phyloP scores from a whole-genome alignment of 108 stramenopile species.

The Nitzschia sp. region DNA sequence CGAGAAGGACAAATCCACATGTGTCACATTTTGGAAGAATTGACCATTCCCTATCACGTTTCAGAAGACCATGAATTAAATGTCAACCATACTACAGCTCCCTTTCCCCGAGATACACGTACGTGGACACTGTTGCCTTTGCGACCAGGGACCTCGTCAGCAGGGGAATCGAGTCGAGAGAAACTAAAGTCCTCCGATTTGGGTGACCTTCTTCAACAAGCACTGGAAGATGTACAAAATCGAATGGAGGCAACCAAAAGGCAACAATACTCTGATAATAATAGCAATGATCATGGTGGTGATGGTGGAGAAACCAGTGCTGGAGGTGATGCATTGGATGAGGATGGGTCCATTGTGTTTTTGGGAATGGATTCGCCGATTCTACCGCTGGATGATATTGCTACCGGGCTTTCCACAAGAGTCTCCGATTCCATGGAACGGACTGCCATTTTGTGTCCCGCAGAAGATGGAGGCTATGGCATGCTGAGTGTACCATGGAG shows the following conservation, averaged over 20 bases:
- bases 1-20: constrained; percentile 37
- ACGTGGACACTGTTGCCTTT: constrained; percentile 25
- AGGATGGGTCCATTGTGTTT: constrained; percentile 56
- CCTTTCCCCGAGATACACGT: not conserved
- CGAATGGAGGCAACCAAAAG: constrained; percentile 4
- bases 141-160: constrained; percentile 2
- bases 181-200: constrained; percentile 56
- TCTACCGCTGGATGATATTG: constrained; percentile 69
- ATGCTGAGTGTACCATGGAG: constrained; percentile 68
- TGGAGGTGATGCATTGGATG: constrained; percentile 1
- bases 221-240: constrained; percentile 46
- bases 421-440: not conserved
- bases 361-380: constrained; percentile 88
- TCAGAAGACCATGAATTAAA: not conserved
- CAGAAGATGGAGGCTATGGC: constrained; percentile 86
- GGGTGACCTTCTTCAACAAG: constrained; percentile 64
- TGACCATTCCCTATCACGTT: constrained; percentile 23
- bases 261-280: not conserved
- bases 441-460: constrained; percentile 68
- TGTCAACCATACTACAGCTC: constrained; percentile 1
- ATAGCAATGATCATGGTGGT: not conserved
- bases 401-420: constrained; percentile 37
- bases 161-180: not conserved
- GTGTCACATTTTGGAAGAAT: constrained; percentile 36
- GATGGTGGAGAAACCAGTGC: not conserved